Conservation (phyloP, 1,139 yeast genomes). For the Debaryomyces fabryi region DNA sequence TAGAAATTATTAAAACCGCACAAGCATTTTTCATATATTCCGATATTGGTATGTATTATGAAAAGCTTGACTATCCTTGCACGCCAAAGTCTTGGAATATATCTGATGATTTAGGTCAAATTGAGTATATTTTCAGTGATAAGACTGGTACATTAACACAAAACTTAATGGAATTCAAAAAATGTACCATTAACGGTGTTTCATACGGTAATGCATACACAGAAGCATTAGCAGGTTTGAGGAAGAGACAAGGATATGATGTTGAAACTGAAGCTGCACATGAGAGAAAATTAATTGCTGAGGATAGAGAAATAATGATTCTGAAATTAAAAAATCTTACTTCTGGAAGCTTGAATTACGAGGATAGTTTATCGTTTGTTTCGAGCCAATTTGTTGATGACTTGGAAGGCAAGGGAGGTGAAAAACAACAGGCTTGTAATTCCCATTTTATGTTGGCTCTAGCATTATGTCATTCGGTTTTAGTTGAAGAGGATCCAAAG, state of each 20-base stretch:
- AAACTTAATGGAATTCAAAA: conserved; percentile 62
- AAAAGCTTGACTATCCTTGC: conserved; percentile 56
- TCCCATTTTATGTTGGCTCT: conserved; percentile 56
- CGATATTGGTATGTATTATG: conserved; percentile 55
- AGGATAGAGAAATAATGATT: conserved; percentile 45
- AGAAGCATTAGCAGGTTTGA: conserved; percentile 61
- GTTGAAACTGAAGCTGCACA: conserved; percentile 48
- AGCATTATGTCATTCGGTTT: conserved; percentile 63
- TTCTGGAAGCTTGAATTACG: conserved; percentile 27
- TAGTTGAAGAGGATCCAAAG: conserved; percentile 50
- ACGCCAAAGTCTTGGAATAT: conserved; percentile 65
- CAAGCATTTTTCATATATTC: conserved; percentile 61
- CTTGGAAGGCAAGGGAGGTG: conserved; percentile 30
- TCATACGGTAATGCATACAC: conserved; percentile 64
- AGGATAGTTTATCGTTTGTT: conserved; percentile 50
- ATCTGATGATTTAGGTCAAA: conserved; percentile 67
- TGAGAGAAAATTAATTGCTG: conserved; percentile 41
- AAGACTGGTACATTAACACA: conserved; percentile 65
- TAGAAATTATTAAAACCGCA: conserved; percentile 60
- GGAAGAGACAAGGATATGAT: conserved; percentile 58
- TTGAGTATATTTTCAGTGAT: conserved; percentile 63
- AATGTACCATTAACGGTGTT: conserved; percentile 58
- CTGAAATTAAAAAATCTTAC: conserved; percentile 24
- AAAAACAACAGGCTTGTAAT: conserved; percentile 38
- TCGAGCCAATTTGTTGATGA: conserved; percentile 50